Base-by-base conservation (phyloP, 192 early-diverging fungal species). In the Coemansia sp. region DNA sequence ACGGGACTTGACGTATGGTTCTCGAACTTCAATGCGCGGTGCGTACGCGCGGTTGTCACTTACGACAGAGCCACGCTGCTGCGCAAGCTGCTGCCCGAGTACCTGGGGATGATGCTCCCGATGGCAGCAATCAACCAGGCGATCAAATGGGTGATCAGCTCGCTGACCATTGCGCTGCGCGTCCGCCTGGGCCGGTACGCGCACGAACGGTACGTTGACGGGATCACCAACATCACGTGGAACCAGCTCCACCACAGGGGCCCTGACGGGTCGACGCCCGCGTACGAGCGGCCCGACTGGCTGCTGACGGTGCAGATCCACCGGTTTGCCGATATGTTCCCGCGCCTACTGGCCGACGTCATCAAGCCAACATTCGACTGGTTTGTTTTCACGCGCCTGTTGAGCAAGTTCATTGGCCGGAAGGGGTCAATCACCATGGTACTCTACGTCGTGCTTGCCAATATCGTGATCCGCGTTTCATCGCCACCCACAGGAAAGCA, bases 301-400 rank as follows among this genome's bases (percentile, higher is more conserved):
- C 81, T 84, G 66, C 69, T 84, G 48, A 78, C 81, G 0, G 76
- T 84, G 53, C 81, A 84, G 67, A 78, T 84, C 52, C 81, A 84
- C 64, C 36, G 81, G 26, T 84, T 84, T n/a, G 75, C 81, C 1
- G 76, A 84, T 51, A 84, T 84, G 81, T 55, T 84, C 36, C 81
- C 81, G 35, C 60, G 76, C 33, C 69, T 84, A 49, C 33, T 84
- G 12, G 75, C 81, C 9, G 81, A 78, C 58, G 75, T 84, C 14
- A 61, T 78, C 60, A 84, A 84, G 62, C 81, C 81, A 5, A 73
- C 81, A 0, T 57, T 84, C 14, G 81, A 84, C 67, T 78, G 75
- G 81, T 75, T 72, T 44, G 81, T 84, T 48, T 84, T 84, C 44
- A 78, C 81, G 5, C 69, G 81, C 5, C 64, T 84, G 44, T 69